Percentiles rank a stretch among this genome's conserved stretches.
Conservation (phyloP, 345 rosid species). For the Garcia nutans region DNA sequence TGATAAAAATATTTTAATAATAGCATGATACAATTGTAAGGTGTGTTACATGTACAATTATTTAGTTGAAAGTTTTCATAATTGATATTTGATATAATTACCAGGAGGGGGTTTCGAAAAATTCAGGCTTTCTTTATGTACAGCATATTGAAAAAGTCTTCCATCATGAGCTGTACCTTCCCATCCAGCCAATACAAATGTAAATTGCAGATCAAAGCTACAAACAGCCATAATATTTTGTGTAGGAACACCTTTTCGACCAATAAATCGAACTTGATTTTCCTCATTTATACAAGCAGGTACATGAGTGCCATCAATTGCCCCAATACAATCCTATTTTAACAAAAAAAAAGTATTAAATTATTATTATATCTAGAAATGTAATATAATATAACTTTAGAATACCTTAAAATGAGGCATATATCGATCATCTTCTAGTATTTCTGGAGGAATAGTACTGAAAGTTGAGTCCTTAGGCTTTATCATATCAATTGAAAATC, state of each 20-base stretch:
- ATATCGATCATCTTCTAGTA: neutral
- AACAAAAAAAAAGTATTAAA: neutral
- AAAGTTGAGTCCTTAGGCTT: neutral
- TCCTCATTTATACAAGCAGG: neutral
- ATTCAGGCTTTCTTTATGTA: neutral
- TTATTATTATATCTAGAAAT: too few relatives aligned
- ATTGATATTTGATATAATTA: neutral
- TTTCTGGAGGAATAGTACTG: neutral
- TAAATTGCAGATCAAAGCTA: neutral
- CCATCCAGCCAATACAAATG: neutral
- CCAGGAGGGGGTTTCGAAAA: neutral
- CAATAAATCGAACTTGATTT: neutral
- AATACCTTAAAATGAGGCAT: neutral
- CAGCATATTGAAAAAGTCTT: neutral
- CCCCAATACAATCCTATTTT: neutral
- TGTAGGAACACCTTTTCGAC: neutral
- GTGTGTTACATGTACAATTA: too few relatives aligned
- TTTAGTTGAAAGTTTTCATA: too few relatives aligned
- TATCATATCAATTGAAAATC: neutral
- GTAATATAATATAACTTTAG: too few relatives aligned
- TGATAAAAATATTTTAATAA: too few relatives aligned
- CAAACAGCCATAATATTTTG: constrained; percentile 3
- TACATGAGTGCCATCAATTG: neutral
- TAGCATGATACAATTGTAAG: too few relatives aligned
- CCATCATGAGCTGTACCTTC: neutral